Base-by-base conservation (phyloP, 805 yeast species). In the Komagataella populi region DNA sequence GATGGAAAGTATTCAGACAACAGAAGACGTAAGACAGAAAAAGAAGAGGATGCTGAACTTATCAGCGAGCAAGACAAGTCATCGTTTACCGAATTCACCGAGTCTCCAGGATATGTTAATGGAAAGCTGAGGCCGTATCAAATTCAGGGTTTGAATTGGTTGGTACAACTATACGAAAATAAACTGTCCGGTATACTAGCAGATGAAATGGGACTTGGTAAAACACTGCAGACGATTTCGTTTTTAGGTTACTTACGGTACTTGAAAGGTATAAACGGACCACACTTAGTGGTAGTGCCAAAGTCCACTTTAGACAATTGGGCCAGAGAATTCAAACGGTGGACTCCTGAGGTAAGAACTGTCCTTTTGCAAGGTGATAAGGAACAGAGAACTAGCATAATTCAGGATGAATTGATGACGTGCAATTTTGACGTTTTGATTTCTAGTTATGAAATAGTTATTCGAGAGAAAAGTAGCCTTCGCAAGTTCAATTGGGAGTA, bases 31-130 rank as follows among this genome's bases (percentile, higher is more conserved):
- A 93, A 90, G 61, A 81, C 96, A 0, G 98, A 93, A 66, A 84
- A 87, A 66, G 97, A 91, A 65, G 99, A 91, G 67, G 98, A 91
- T 64, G 95, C 88, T 2, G 97, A 91, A 64, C 73, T 91, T 53
- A 74, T 91, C 60, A 78, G 71, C 49, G 86, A 77, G 55, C 77
- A 71, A 48, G 78, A 74, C 44, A 71, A 83, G 3, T 18, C 46
- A 5, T 20, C 46, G n/a, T 18, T 20, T 7, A 81, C 88, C 0
- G 83, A 85, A n/a, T 72, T 91, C 50, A 84, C 95, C 0, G 96
- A 87, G 60, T 80, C 91, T 0, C 99, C 99, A 0, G 71, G 80
- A 3, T 91, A 74, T 62, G 70, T 91, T 46, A 68, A 81, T 45
- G 99, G 99, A 7, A 73, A 63, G 51, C 70, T 93, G 59, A 76